Conservation (phyloP, 306 rosid genomes). For the Rosa multiflora region DNA sequence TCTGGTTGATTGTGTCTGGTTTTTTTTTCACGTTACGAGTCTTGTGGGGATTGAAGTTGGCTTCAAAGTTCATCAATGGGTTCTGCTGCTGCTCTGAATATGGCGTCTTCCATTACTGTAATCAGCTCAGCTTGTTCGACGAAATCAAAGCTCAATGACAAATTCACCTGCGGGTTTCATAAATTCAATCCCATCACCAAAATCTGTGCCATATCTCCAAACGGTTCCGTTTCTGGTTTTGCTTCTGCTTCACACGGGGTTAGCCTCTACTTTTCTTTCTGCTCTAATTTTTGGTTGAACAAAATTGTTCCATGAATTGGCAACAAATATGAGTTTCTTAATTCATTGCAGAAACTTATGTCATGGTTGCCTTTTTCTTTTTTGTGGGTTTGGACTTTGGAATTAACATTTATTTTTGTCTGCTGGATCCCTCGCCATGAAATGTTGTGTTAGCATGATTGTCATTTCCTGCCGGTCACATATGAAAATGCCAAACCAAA, state of each 20-base stretch:
- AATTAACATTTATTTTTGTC: no score
- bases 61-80: constrained; percentile 31
- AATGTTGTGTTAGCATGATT: no score
- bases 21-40: not conserved
- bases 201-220: constrained; percentile 40
- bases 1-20: not conserved
- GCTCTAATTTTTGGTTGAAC: not conserved
- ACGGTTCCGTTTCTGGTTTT: constrained; percentile 48
- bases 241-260: constrained; percentile 48
- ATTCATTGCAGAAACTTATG: no score
- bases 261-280: constrained; percentile 18
- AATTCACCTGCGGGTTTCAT: constrained; percentile 21
- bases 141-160: constrained; percentile 12
- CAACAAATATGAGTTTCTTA: not conserved
- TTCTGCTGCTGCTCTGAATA: constrained; percentile 43
- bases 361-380: not conserved
- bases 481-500: no score
- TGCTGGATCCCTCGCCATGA: no score
- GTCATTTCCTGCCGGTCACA: no score
- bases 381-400: not conserved
- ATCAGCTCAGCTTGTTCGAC: constrained; percentile 26
- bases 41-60: not conserved
- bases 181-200: constrained; percentile 31
- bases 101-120: constrained; percentile 38
- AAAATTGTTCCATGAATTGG: not conserved